phyloP scores from a whole-genome alignment of 306 rosid species.

The Rosa multiflora region DNA sequence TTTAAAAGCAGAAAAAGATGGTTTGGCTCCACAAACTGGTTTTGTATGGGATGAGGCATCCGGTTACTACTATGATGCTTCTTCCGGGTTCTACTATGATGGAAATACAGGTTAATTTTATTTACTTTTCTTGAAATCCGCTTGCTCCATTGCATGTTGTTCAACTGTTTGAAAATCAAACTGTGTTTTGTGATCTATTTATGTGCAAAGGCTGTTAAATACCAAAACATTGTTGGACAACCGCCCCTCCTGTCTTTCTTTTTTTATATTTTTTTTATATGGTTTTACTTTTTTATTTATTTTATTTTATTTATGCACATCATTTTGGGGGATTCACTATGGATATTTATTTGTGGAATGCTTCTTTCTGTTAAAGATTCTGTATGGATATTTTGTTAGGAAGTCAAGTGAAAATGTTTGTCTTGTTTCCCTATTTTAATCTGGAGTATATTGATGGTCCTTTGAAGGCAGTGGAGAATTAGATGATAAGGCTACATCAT shows the following conservation, averaged over 20 bases:
- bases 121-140: neutral
- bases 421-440: neutral
- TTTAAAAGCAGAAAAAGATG: slow-evolving; percentile 42
- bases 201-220: neutral
- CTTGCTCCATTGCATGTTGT: neutral
- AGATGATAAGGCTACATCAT: neutral
- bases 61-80: slow-evolving; percentile 95
- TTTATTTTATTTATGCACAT: neutral
- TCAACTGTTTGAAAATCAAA: neutral
- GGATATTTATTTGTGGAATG: neutral
- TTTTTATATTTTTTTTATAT: too few species aligned
- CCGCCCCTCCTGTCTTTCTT: too few species aligned
- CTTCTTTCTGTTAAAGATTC: neutral
- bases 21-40: slow-evolving; percentile 84
- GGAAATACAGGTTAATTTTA: slow-evolving; percentile 73
- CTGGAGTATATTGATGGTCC: neutral
- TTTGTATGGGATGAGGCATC: slow-evolving; percentile 98
- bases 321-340: neutral
- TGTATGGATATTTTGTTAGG: neutral
- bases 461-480: neutral
- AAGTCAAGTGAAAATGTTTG: neutral
- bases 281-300: neutral
- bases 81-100: slow-evolving; percentile 98
- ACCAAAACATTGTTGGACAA: neutral
- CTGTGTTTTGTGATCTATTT: neutral